Evolutionary conservation across 2,329 filamentous ascomycete genomes (phyloP), one percentile per base, ranked within the genome.

Genomic region (Colletotrichum incanum): DNA sequence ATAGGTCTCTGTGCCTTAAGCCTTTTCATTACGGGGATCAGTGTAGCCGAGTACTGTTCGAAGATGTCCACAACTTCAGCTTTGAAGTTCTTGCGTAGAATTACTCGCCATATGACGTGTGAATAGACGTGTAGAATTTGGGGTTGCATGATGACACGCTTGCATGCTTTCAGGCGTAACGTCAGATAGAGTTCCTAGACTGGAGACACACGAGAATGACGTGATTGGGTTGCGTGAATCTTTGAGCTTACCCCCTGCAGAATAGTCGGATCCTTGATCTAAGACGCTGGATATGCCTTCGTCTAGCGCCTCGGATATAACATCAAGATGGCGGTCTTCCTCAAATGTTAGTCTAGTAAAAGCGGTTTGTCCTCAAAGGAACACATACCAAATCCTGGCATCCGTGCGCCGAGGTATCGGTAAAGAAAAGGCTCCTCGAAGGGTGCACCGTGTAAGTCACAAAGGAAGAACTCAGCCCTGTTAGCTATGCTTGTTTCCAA

Each of bases 361-460:
- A 2, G 1, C 5, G 1, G n/a, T 14, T 20, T 1, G 3, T 7
- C 8, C 3, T 28, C 28, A 9, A 5, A 5, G 1, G 9, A 11
- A 7, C 6, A 50, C 65, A 14, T 34, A 69, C 69, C 65, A 28
- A 72, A 72, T 9, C 69, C 69, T 1, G 65, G 65, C 65, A 72
- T 72, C 14, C 65, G 69, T 14, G 69, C n/a, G 18, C 28, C 26
- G 12, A 72, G 65, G 3, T 72, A 72, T 20, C 34, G 52, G 7
- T 72, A 72, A 11, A 69, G 59, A 18, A 45, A 69, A 3, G 58
- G 69, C 28, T 72, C 69, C 12, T 69, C 69, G 16, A 72, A 72
- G 5, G 69, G 69, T 2, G 65, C 69, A 5, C 69, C 69, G 37
- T 72, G 65, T 12, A 65, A 37, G 20, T 72, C 45, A 18, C 69